Conservation (phyloP, 2,329 filamentous ascomycete genomes). For the Parasarocladium wereldwijsianum region DNA sequence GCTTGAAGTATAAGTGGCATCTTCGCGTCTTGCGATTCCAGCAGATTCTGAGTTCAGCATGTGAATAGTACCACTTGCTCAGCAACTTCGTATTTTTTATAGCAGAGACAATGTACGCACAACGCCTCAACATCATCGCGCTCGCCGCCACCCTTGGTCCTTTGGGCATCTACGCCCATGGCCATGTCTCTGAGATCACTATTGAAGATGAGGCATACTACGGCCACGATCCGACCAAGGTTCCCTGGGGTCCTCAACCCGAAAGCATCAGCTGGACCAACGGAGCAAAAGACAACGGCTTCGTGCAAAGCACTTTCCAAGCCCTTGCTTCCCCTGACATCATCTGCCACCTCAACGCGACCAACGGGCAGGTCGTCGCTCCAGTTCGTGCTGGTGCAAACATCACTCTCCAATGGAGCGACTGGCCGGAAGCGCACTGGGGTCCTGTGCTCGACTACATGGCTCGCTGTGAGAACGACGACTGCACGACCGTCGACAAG, state of each 20-base stretch:
- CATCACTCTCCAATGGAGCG: constrained; percentile 23
- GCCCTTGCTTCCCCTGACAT: constrained; percentile 23
- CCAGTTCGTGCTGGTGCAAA: constrained; percentile 21
- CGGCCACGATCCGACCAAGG: constrained; percentile 6
- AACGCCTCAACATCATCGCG: too few relatives aligned
- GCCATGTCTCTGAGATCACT: constrained; percentile 6
- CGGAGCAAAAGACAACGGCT: constrained; percentile 26
- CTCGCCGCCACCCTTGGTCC: too few relatives aligned
- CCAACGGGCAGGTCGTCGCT: constrained; percentile 19
- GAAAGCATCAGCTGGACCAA: constrained; percentile 7
- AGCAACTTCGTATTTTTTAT: too few relatives aligned
- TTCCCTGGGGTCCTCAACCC: constrained; percentile 3
- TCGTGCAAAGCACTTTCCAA: constrained; percentile 26
- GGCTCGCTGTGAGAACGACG: constrained; percentile 37
- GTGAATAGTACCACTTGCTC: too few relatives aligned
- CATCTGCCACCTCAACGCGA: constrained; percentile 26
- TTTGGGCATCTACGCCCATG: constrained; percentile 7
- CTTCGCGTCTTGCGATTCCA: too few relatives aligned
- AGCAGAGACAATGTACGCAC: too few relatives aligned
- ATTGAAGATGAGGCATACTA: constrained; percentile 3
- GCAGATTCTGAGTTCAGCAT: too few relatives aligned
- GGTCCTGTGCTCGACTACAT: constrained; percentile 48
- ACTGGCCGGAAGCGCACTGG: constrained; percentile 24
- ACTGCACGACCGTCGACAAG: constrained; percentile 38
- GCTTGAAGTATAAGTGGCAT: too few relatives aligned